A percentile compares a stretch with the other conserved stretches of the same genome.
Evolutionary conservation across 495 filamentous ascomycete genomes (phyloP).

Genomic region (Aspergillus hancockii): DNA sequence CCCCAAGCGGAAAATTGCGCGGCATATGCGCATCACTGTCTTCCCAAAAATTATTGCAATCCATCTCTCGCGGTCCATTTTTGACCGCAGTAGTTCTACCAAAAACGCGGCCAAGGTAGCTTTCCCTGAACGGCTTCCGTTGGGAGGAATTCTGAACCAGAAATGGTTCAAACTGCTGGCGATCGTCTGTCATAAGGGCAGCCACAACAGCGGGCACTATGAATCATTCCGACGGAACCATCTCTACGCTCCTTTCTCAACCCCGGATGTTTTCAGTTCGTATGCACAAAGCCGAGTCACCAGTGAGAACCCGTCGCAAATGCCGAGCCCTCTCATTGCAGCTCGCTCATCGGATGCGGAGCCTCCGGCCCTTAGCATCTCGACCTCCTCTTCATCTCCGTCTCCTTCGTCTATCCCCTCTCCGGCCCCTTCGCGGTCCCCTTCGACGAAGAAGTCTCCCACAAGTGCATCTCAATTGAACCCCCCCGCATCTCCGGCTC

Average conservation of each 20-base stretch:
- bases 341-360: constrained; percentile 32
- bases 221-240: constrained; percentile 94
- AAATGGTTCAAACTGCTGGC: constrained; percentile 83
- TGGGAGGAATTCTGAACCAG: constrained; percentile 77
- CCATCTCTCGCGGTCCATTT: constrained; percentile 91
- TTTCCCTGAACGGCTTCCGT: constrained; percentile 79
- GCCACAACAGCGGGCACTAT: constrained; percentile 95
- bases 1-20: constrained; percentile 80
- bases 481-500: constrained; percentile 32
- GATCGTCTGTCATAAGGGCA: constrained; percentile 92
- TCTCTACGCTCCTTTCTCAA: constrained; percentile 73
- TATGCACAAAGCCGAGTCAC: constrained; percentile 62
- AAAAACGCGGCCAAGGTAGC: constrained; percentile 94
- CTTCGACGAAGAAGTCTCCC: constrained; percentile 16
- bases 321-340: constrained; percentile 43
- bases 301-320: constrained; percentile 49
- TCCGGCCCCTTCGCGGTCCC: constrained; percentile 14
- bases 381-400: constrained; percentile 39
- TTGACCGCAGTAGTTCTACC: constrained; percentile 72
- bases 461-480: constrained; percentile 20
- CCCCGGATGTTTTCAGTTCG: constrained; percentile 71
- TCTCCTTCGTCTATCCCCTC: constrained; percentile 42
- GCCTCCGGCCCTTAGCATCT: constrained; percentile 29
- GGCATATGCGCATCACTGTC: constrained; percentile 77
- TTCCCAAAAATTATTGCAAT: constrained; percentile 90